Base-by-base conservation (phyloP, 805 yeast species). In the Candida ortonii region DNA sequence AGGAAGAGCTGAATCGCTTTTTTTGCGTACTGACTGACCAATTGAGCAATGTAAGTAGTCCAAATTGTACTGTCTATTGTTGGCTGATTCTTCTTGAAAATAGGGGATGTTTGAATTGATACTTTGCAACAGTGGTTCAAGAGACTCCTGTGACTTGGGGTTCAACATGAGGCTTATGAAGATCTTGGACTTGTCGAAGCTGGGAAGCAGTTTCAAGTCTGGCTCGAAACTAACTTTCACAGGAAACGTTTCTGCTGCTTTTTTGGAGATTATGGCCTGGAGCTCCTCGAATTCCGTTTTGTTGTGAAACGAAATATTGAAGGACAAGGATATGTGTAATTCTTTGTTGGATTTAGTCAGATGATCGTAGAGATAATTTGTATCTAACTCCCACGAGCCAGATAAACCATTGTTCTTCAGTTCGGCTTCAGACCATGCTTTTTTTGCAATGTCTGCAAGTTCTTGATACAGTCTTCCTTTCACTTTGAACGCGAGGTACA, bases 321-420 rank as follows among this genome's bases (percentile, higher is more conserved):
- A 47, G 1, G 50, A 43, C 9, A 50, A 30, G 10, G 55, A 50
- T 5, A 50, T 30, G 26, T 50, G 55, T 3, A 45, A 28, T 10
- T 38, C 36, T 11, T 36, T 43, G 16, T 14, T 6, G 4, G 41
- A 24, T 22, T 41, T 21, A 2, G 50, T 45, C n/a, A 49, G 35
- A 10, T 30, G 18, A 22, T 45, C 44, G 22, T 22, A 30, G 21
- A 41, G 33, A 22, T 9, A 39, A 1, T 36, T 29, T 3, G 23
- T 15, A 11, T 45, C 37, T 5, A 32, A 15, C 10, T 8, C 17
- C 34, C 38, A 39, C 18, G 11, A 11, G 28, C n/a, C n/a, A 2
- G 11, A 8, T n/a, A 2, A 18, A 19, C 16, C 7, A 43, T 8
- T 1, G 28, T 18, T 10, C 13, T 22, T 46, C 47, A 44, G 18